Evolutionary conservation across 495 filamentous ascomycete species (phyloP).

Genomic region (Saxophila tyrrhenica): DNA sequence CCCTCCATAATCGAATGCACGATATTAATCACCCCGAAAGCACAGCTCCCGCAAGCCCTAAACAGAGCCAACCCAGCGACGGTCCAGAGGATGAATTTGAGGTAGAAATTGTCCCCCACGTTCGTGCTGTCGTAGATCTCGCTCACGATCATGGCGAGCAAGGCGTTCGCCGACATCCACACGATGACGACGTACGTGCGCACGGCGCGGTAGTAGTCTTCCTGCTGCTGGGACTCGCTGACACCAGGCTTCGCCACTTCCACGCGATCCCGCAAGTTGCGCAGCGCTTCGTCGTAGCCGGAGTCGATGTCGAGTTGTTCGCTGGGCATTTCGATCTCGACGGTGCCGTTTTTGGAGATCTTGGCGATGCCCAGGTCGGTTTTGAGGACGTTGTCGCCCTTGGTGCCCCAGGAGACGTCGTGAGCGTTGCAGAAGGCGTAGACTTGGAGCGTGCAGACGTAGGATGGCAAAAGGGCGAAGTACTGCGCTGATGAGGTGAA

Average conservation of each 20-base stretch:
- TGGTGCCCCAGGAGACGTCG: conserved; percentile 98
- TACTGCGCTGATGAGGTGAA: conserved; percentile 90
- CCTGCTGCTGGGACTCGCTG: conserved; percentile 74
- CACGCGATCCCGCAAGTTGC: conserved; percentile 87
- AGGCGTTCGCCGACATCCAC: conserved; percentile 88
- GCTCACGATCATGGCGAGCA: conserved; percentile 86
- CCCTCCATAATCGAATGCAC: conserved; percentile 81
- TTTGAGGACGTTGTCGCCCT: conserved; percentile 89
- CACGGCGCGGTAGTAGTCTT: conserved; percentile 97
- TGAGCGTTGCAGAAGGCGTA: conserved; percentile 99
- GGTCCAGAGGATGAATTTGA: conserved; percentile 84
- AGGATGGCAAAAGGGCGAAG: conserved; percentile 79
- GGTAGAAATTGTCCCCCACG: conserved; percentile 76
- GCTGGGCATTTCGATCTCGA: conserved; percentile 89
- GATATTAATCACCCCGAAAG: conserved; percentile 70
- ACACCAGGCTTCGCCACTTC: conserved; percentile 54
- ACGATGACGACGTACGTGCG: conserved; percentile 97
- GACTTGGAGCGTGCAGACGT: conserved; percentile 95
- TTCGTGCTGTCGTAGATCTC: conserved; percentile 64
- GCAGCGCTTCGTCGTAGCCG: conserved; percentile 92
- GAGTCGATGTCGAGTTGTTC: conserved; percentile 98
- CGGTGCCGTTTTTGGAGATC: conserved; percentile 55
- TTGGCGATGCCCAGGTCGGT: conserved; percentile 78
- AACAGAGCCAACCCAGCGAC: conserved; percentile 81
- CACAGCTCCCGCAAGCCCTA: conserved; percentile 65